Percentiles rank a stretch among this genome's conserved stretches.
These are phyloP conservation scores for Apiotrichum porosum DNA, from an alignment of 1,284 basidiomycete genomes.

Conservation along the genomic window DNA sequence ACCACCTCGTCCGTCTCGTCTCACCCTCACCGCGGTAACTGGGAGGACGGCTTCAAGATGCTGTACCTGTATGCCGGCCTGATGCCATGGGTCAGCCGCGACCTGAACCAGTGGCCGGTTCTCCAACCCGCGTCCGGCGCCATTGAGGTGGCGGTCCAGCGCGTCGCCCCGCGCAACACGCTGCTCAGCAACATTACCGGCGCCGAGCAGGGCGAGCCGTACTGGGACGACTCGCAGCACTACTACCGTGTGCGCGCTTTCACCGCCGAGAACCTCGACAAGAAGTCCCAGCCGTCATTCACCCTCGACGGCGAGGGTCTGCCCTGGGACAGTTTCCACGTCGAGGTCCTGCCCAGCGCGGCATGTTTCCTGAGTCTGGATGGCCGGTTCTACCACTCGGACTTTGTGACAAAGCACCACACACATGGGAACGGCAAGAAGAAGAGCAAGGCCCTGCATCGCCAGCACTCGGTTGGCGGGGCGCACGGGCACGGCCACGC, in stretches of 20 bases:
- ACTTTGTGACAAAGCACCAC: constrained; percentile 23
- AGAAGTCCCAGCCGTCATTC: constrained; percentile 54
- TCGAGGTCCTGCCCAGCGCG: constrained; percentile 70
- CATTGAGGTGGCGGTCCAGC: constrained; percentile 71
- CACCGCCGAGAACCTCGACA: constrained; percentile 62
- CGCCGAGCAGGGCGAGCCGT: constrained; percentile 63
- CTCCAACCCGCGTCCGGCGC: constrained; percentile 71
- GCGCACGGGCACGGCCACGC: too few relatives aligned
- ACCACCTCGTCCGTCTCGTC: background rate
- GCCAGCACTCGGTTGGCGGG: background rate
- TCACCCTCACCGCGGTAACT: constrained; percentile 24
- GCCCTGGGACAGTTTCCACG: constrained; percentile 73
- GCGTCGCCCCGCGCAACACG: constrained; percentile 58
- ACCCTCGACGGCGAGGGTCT: constrained; percentile 73
- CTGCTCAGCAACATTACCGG: constrained; percentile 62
- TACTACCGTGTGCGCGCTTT: constrained; percentile 71
- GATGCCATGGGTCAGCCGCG: constrained; percentile 56
- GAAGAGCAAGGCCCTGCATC: background rate
- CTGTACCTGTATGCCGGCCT: constrained; percentile 61
- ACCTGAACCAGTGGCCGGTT: constrained; percentile 82
- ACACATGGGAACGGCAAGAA: constrained; percentile 12
- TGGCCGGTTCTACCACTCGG: constrained; percentile 54
- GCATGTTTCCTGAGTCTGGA: constrained; percentile 67
- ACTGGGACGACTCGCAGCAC: constrained; percentile 63
- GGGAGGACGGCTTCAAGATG: constrained; percentile 69